Percentiles rank a stretch among this genome's conserved stretches.
Evolutionary conservation across 2,329 filamentous ascomycete species (phyloP).

Genomic region (Colletotrichum sp.): DNA sequence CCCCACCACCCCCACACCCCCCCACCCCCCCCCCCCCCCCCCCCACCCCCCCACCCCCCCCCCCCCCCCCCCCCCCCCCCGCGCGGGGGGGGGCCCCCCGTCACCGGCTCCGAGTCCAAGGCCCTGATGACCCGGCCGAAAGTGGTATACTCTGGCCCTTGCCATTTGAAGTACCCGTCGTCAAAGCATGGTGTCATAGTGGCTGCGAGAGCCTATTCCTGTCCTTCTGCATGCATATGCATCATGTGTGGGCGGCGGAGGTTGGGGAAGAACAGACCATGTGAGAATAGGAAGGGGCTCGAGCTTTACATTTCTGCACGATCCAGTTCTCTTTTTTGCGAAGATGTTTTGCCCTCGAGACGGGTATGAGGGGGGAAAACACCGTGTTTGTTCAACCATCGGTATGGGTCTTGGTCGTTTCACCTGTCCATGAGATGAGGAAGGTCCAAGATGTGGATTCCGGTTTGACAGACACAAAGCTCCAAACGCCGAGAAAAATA

Average conservation of each 20-base stretch:
- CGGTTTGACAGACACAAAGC: background rate
- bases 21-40: too few species aligned
- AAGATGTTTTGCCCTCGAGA: background rate
- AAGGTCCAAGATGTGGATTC: background rate
- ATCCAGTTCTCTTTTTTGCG: too few species aligned
- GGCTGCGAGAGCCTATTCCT: background rate
- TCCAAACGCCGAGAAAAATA: background rate
- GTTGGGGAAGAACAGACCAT: background rate
- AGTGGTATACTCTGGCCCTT: background rate
- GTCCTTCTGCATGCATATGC: background rate
- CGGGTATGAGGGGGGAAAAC: background rate
- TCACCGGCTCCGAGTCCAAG: background rate
- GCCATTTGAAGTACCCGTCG: background rate
- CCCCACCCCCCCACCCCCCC: too few species aligned
- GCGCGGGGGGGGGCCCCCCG: too few species aligned
- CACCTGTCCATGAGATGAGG: background rate
- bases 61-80: too few species aligned
- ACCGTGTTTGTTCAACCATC: background rate
- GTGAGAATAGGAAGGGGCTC: background rate
- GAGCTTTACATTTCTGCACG: background rate
- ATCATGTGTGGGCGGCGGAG: background rate
- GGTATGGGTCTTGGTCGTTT: background rate
- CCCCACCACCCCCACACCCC: too few species aligned
- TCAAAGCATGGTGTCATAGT: background rate
- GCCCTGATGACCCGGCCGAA: background rate